Conservation (phyloP, 2,329 filamentous ascomycete species). For the Hypomyces perniciosus region DNA sequence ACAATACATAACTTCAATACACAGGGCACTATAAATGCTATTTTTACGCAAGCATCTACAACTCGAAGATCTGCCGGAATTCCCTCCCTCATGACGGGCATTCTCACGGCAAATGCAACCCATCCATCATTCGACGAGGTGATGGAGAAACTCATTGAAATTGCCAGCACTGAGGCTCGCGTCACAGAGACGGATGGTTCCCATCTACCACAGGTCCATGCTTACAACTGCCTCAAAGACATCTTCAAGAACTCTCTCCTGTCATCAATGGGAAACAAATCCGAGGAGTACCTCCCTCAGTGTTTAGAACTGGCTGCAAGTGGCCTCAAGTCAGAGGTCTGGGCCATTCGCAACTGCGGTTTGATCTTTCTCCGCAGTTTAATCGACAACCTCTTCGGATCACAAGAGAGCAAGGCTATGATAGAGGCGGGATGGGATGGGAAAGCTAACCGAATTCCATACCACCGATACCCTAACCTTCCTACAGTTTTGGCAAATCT, state of each 20-base stretch:
- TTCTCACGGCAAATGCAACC: constrained; percentile 61
- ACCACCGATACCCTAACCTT: constrained; percentile 61
- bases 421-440: constrained; percentile 61
- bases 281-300: constrained; percentile 67
- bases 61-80: constrained; percentile 90
- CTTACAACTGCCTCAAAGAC: constrained; percentile 88
- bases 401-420: constrained; percentile 60
- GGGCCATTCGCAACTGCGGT: constrained; percentile 92
- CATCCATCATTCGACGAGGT: constrained; percentile 58
- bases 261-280: constrained; percentile 62
- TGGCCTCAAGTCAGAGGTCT: constrained; percentile 74
- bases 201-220: constrained; percentile 84
- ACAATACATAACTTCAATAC: not conserved
- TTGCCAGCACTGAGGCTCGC: constrained; percentile 49
- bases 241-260: constrained; percentile 81
- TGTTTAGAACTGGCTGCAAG: constrained; percentile 74
- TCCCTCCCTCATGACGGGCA: constrained; percentile 76
- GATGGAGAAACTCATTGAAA: constrained; percentile 55
- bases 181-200: constrained; percentile 54
- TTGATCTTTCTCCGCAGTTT: constrained; percentile 82
- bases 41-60: constrained; percentile 69
- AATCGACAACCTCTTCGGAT: constrained; percentile 72
- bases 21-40: constrained; percentile 60
- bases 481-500: constrained; percentile 58
- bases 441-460: constrained; percentile 59